Base-by-base conservation (phyloP, 306 rosid genomes). In the Corylus americana region DNA sequence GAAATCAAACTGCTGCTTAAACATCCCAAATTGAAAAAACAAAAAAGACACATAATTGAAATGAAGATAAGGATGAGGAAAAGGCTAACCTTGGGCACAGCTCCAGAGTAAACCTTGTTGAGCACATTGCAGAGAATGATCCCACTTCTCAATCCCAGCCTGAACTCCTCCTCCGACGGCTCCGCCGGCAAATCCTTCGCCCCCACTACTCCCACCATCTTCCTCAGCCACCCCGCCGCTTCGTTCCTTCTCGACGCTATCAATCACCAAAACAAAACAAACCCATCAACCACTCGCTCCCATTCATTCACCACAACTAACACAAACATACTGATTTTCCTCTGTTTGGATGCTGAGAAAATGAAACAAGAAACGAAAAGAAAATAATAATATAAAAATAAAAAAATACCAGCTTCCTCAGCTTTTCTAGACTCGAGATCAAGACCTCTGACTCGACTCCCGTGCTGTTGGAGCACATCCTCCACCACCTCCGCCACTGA, bases 191-290 rank as follows among this genome's bases (percentile, higher is more conserved):
- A 86, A 82, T 94, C 97, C 79, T 90, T 94, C 35, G 97, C 98
- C n/a, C 89, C 98, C 29, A 94, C 98, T 11, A 94, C 97, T 74
- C 98, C 98, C 35, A 91, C 86, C 97, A 85, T 89, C 92, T 91
- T 94, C 42, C 98, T 89, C 75, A 94, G 85, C 98, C 98, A 94
- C 80, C 97, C 97, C 12, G 97, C 97, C 7, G 98, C 98, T 75
- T 94, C 97, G 68, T 88, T 81, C 77, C 98, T 91, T 84, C 98
- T 92, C 4, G 87, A 89, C 58, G 95, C 98, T 94, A 83, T 79
- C 66, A 59, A 87, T 47, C 29, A 67, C 17, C 64, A 74, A 81
- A 3, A 35, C 31, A 27, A 11, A 53, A 59, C 37, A 59, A 59
- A 3, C 25, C 37, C 25, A 59, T 25, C 12, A 11, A 59, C 25